phyloP scores from a whole-genome alignment of 176 grass and related monocot genomes.

The Metroxylon sagu region DNA sequence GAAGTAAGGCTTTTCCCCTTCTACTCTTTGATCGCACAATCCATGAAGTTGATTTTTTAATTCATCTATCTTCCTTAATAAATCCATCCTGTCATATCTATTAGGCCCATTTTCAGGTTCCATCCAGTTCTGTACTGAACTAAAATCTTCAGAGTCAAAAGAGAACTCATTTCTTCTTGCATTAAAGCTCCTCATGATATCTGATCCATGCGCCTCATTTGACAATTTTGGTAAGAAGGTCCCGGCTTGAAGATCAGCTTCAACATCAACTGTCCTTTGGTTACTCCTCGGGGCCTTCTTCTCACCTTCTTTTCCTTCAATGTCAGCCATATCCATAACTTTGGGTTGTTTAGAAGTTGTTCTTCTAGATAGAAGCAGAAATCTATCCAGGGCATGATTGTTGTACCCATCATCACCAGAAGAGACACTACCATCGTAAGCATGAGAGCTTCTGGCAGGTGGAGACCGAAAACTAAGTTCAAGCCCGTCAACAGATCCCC shows the following conservation, averaged over 20 bases:
- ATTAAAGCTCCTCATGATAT: conserved; percentile 17
- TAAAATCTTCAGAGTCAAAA: conserved; percentile 62
- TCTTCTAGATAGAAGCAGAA: conserved; percentile 31
- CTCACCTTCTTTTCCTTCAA: conserved; percentile 28
- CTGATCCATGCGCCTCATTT: conserved; percentile 26
- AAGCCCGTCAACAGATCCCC: background rate
- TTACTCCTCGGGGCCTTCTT: background rate
- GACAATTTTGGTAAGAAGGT: conserved; percentile 27
- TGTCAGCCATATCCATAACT: conserved; percentile 2
- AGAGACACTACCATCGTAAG: conserved; percentile 43
- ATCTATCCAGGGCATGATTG: background rate
- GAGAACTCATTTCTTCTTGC: conserved; percentile 25
- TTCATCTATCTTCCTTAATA: conserved; percentile 67
- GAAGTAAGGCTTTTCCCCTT: conserved; percentile 23
- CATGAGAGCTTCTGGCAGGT: conserved; percentile 18
- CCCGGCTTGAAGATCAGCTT: conserved; percentile 7
- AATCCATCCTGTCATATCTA: conserved; percentile 21
- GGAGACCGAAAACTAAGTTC: background rate
- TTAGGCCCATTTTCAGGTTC: conserved; percentile 33
- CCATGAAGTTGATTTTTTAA: conserved; percentile 52
- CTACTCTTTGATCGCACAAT: conserved; percentile 35
- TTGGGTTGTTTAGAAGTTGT: conserved; percentile 31
- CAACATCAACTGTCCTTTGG: conserved; percentile 5
- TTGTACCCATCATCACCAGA: conserved; percentile 19
- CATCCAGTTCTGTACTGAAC: conserved; percentile 43